phyloP scores from a whole-genome alignment of 192 early-diverging fungal species.

The Bifiguratus adelaidae region DNA sequence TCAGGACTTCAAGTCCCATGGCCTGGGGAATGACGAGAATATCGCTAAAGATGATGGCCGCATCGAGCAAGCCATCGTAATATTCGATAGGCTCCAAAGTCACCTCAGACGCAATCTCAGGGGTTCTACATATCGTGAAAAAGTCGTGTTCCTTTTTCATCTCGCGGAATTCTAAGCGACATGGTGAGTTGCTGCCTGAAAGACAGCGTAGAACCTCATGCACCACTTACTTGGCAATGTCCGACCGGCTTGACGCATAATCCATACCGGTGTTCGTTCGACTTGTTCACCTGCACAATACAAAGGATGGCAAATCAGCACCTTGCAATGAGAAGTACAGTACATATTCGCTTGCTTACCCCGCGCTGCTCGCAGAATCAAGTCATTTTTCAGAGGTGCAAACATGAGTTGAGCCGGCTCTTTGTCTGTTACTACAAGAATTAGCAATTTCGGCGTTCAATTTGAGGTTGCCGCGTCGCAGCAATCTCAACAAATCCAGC shows the following conservation, averaged over 20 bases:
- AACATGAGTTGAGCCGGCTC: too few relatives aligned
- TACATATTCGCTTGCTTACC: constrained; percentile 39
- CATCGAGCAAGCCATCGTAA: constrained; percentile 81
- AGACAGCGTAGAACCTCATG: not conserved
- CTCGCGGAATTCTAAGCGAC: constrained; percentile 69
- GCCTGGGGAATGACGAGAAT: constrained; percentile 97
- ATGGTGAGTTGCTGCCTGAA: not conserved
- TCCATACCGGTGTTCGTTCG: constrained; percentile 86
- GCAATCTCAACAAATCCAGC: too few relatives aligned
- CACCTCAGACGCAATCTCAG: constrained; percentile 85
- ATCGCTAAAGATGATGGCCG: constrained; percentile 97
- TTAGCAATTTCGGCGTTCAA: too few relatives aligned
- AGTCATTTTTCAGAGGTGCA: constrained; percentile 83
- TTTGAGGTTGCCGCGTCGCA: too few relatives aligned
- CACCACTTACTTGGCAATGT: constrained; percentile 75
- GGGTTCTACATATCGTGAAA: constrained; percentile 89
- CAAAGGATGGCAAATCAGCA: not conserved
- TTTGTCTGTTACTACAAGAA: too few relatives aligned
- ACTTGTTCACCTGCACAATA: constrained; percentile 42
- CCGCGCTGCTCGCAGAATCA: constrained; percentile 76
- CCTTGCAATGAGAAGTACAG: not conserved
- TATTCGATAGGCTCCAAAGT: constrained; percentile 96
- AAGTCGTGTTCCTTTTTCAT: constrained; percentile 81
- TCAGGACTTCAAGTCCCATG: constrained; percentile 88
- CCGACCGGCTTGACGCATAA: constrained; percentile 97